Percentiles rank a stretch among this genome's conserved stretches.
phyloP scores from a whole-genome alignment of 495 filamentous ascomycete genomes.

The Evansstolkia leycettana region DNA sequence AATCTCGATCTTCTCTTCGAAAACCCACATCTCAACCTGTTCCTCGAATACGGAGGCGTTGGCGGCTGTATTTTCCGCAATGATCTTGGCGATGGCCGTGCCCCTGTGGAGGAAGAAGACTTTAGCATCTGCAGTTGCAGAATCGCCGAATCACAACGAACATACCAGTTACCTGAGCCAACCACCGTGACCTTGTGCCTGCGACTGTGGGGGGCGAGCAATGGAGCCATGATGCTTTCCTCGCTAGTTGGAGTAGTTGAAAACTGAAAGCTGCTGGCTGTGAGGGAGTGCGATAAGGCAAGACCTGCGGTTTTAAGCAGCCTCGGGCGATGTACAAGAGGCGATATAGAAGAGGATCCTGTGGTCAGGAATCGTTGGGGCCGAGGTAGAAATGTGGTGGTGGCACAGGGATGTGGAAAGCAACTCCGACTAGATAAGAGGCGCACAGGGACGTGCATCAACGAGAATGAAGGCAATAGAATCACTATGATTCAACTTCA shows the following conservation, averaged over 20 bases:
- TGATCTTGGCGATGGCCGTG: slow-evolving; percentile 90
- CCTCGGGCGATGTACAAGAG: not conserved
- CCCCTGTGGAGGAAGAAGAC: slow-evolving; percentile 43
- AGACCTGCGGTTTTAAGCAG: slow-evolving; percentile 5
- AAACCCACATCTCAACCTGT: slow-evolving; percentile 96
- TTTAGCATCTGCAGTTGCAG: slow-evolving; percentile 2
- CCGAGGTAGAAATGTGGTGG: slow-evolving; percentile 10
- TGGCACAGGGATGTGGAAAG: slow-evolving; percentile 11
- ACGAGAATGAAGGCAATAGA: slow-evolving; percentile 1
- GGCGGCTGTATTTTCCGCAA: slow-evolving; percentile 77
- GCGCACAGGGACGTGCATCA: slow-evolving; percentile 10
- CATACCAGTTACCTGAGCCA: slow-evolving; percentile 92
- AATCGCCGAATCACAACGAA: slow-evolving; percentile 1
- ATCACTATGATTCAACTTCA: slow-evolving; percentile 7
- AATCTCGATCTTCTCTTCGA: slow-evolving; percentile 71
- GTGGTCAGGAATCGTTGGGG: slow-evolving; percentile 11
- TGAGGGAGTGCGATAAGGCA: slow-evolving; percentile 4
- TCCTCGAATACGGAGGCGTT: slow-evolving; percentile 72
- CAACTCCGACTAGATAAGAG: slow-evolving; percentile 8
- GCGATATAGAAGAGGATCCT: slow-evolving; percentile 2
- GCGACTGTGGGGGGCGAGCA: slow-evolving; percentile 33
- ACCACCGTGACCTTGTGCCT: slow-evolving; percentile 93
- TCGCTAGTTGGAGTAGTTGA: slow-evolving; percentile 1
- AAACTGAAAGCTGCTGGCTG: slow-evolving; percentile 11
- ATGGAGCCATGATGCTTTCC: slow-evolving; percentile 26